These are phyloP conservation scores for Escallonia herrerae DNA, from an alignment of 129 eudicot species.

Conservation along the genomic window DNA sequence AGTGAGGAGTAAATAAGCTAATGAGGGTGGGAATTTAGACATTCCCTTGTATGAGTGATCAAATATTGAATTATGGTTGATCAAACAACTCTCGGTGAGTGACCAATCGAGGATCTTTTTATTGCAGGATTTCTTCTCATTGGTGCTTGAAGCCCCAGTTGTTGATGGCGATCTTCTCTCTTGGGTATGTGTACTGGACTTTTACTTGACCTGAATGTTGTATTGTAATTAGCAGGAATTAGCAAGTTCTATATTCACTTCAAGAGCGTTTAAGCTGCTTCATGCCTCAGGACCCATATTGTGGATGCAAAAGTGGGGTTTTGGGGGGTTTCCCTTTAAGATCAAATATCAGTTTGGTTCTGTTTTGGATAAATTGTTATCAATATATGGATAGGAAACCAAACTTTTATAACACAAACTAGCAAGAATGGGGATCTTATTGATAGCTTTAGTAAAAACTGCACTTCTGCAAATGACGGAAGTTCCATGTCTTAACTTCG, in stretches of 20 bases:
- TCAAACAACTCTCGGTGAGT: conserved; percentile 1
- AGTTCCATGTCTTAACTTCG: too few relatives aligned
- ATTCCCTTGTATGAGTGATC: background rate
- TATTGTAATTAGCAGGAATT: background rate
- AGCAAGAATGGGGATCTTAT: too few relatives aligned
- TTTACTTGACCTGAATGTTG: background rate
- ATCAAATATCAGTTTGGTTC: too few relatives aligned
- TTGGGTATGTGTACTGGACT: conserved; percentile 49
- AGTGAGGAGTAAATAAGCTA: too few relatives aligned
- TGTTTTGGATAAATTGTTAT: too few relatives aligned
- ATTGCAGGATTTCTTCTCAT: conserved; percentile 81
- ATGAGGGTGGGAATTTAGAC: too few relatives aligned
- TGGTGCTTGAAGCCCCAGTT: conserved; percentile 69
- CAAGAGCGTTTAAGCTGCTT: background rate
- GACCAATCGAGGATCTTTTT: background rate
- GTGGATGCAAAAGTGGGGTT: background rate
- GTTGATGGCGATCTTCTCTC: conserved; percentile 89
- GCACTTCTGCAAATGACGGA: too few relatives aligned
- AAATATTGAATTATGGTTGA: background rate
- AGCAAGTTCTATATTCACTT: background rate
- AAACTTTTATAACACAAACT: too few relatives aligned
- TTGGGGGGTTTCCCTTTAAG: background rate
- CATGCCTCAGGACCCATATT: background rate
- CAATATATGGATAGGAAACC: too few relatives aligned
- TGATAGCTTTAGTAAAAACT: too few relatives aligned